Percentiles rank a stretch among this genome's conserved stretches.
phyloP scores from a whole-genome alignment of 2,329 filamentous ascomycete genomes.

The Fragosphaeria purpurea region DNA sequence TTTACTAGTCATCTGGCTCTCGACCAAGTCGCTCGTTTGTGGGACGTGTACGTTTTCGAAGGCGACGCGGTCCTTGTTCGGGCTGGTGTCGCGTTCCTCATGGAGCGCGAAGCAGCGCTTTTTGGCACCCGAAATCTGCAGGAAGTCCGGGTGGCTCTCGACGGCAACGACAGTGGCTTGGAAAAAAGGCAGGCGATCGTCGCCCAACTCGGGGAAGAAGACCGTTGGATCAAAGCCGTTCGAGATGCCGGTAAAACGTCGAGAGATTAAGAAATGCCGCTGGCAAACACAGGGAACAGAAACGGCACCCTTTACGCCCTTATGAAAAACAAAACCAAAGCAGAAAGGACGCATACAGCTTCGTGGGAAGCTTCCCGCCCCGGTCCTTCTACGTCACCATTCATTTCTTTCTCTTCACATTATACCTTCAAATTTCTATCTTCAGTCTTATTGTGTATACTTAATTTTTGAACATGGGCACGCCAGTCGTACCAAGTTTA shows the following conservation, averaged over 20 bases:
- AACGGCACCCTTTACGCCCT: slow-evolving; percentile 1
- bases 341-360: too few species aligned
- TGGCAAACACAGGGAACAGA: not conserved
- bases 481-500: not conserved
- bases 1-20: slow-evolving; percentile 55
- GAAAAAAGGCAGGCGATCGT: slow-evolving; percentile 23
- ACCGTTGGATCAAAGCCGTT: slow-evolving; percentile 33
- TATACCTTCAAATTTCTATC: not conserved
- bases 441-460: not conserved
- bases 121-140: slow-evolving; percentile 34
- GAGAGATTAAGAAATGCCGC: not conserved
- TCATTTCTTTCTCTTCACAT: not conserved
- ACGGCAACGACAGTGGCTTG: slow-evolving; percentile 13
- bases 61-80: slow-evolving; percentile 63
- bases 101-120: slow-evolving; percentile 41
- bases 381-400: not conserved
- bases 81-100: slow-evolving; percentile 58
- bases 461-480: slow-evolving; percentile 1
- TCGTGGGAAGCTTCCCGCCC: too few species aligned
- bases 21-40: slow-evolving; percentile 62
- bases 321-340: not conserved
- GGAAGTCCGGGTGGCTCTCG: slow-evolving; percentile 33
- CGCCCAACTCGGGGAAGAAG: slow-evolving; percentile 36
- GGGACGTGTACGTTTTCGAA: slow-evolving; percentile 78
- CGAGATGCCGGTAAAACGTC: slow-evolving; percentile 27